Evolutionary conservation across 495 filamentous ascomycete genomes (phyloP).

Genomic region (Penicillium nucicola): DNA sequence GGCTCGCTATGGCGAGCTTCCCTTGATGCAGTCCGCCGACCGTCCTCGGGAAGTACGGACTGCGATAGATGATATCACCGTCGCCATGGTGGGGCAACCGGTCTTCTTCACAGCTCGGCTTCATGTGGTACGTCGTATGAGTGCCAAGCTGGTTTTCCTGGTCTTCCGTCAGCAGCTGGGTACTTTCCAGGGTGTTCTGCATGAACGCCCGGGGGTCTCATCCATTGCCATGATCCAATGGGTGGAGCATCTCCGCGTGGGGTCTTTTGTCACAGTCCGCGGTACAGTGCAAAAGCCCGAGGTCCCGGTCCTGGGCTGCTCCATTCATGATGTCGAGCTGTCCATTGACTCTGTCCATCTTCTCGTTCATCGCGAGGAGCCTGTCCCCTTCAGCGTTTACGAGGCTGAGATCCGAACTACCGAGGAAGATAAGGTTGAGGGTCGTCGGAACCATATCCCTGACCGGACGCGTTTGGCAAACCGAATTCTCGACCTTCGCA

Average conservation of each 20-base stretch:
- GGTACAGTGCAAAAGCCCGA: conserved; percentile 61
- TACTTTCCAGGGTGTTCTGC: conserved; percentile 74
- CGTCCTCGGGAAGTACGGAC: conserved; percentile 40
- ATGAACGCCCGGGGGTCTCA: conserved; percentile 50
- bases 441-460: conserved; percentile 56
- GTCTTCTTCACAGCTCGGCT: conserved; percentile 77
- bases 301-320: conserved; percentile 54
- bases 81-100: conserved; percentile 61
- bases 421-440: conserved; percentile 42
- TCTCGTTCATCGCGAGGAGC: conserved; percentile 52
- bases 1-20: conserved; percentile 57
- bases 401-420: conserved; percentile 55
- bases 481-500: conserved; percentile 83
- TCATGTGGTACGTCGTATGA: conserved; percentile 80
- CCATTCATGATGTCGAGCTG: conserved; percentile 55
- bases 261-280: conserved; percentile 62
- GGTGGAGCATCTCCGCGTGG: conserved; percentile 67
- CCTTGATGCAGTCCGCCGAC: conserved; percentile 48
- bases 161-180: conserved; percentile 77
- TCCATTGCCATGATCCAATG: conserved; percentile 61
- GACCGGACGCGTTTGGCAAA: conserved; percentile 75
- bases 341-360: conserved; percentile 50
- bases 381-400: conserved; percentile 61
- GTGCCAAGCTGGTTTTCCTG: conserved; percentile 84
- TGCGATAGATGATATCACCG: conserved; percentile 49